Conservation (phyloP, 768 basidiomycete genomes). For the Omphalotus guepiniiformis region DNA sequence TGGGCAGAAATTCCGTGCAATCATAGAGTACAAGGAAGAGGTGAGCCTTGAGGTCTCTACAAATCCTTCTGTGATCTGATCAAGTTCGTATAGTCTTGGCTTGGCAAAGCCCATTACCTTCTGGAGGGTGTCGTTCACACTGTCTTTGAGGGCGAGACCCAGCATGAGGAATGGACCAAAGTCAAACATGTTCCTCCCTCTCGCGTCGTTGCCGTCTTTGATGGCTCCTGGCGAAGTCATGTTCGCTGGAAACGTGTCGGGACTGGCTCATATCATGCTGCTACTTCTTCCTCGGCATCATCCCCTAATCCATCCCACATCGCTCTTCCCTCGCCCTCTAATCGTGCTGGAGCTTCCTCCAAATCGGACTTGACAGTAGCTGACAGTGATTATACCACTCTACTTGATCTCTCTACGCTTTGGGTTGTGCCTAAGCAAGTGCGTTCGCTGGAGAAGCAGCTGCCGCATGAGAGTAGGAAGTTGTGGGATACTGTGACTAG, state of each 20-base stretch:
- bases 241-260: conserved; percentile 75
- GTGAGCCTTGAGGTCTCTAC: conserved; percentile 34
- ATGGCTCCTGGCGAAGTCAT: conserved; percentile 83
- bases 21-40: conserved; percentile 97
- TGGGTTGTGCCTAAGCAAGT: conserved; percentile 78
- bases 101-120: conserved; percentile 81
- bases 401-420: conserved; percentile 75
- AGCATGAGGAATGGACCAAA: conserved; percentile 72
- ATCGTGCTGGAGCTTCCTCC: conserved; percentile 36
- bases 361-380: conserved; percentile 36
- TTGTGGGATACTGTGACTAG: conserved; percentile 86
- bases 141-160: conserved; percentile 59
- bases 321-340: conserved; percentile 32
- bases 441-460: conserved; percentile 76
- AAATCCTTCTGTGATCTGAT: not conserved
- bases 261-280: conserved; percentile 36
- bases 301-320: conserved; percentile 45
- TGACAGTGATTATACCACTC: conserved; percentile 53
- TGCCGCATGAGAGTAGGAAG: conserved; percentile 75
- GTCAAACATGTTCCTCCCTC: conserved; percentile 87
- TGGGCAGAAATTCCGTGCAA: conserved; percentile 62
- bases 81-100: conserved; percentile 62
- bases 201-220: conserved; percentile 73
- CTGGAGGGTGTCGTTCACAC: conserved; percentile 88
- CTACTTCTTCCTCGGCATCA: conserved; percentile 38